Percentiles rank a stretch among this genome's conserved stretches.
Conservation (phyloP, 345 rosid species). For the Tarenaya hassleriana region DNA sequence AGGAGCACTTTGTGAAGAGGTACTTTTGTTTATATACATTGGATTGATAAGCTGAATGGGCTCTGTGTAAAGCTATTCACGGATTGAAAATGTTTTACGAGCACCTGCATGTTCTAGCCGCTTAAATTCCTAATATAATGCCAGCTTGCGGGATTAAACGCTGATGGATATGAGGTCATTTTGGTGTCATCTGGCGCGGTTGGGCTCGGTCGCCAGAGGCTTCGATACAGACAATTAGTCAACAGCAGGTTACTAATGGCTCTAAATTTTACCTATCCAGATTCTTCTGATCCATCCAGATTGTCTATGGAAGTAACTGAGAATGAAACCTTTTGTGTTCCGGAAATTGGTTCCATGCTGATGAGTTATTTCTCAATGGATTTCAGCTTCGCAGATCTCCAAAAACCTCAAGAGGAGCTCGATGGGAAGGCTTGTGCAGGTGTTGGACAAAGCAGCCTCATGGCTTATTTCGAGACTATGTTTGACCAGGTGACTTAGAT, state of each 20-base stretch:
- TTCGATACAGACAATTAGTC: constrained; percentile 68
- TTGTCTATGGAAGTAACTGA: constrained; percentile 5
- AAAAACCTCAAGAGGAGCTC: constrained; percentile 82
- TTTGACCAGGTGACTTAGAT: constrained; percentile 55
- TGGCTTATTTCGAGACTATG: constrained; percentile 91
- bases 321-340: neutral
- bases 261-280: neutral
- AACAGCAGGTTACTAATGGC: constrained; percentile 73
- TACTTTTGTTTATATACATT: constrained; percentile 9
- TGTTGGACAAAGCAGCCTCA: constrained; percentile 94
- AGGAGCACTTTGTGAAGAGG: constrained; percentile 96
- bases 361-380: constrained; percentile 12
- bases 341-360: neutral
- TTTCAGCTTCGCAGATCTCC: constrained; percentile 90
- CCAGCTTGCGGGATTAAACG: constrained; percentile 82
- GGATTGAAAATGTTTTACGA: constrained; percentile 14
- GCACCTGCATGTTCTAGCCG: constrained; percentile 17
- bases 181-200: constrained; percentile 97
- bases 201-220: constrained; percentile 96
- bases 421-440: constrained; percentile 99
- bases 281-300: neutral
- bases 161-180: constrained; percentile 75
- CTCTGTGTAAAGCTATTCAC: neutral
- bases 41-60: too few relatives aligned
- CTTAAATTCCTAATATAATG: constrained; percentile 25